Base-by-base conservation (phyloP, 2,329 filamentous ascomycete species). In the Phialophora macrospora region DNA sequence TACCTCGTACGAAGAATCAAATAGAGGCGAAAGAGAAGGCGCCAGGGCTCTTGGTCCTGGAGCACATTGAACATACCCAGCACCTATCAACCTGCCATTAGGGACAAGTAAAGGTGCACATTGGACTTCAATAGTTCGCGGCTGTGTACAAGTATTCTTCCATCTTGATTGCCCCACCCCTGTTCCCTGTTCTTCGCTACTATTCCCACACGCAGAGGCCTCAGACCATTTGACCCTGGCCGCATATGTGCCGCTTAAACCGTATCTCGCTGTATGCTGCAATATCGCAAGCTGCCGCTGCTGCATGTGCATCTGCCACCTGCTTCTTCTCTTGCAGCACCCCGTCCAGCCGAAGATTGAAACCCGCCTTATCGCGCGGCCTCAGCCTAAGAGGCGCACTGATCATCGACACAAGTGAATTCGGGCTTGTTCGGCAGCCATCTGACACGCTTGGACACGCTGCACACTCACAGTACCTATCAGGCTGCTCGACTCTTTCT, bases 181-280 rank as follows among this genome's bases (percentile, higher is more conserved):
- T 51, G 48, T 22, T 51, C 48, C 48, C 20, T 51, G 48, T 51
- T 44, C 38, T 44, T n/a, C 38, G 38, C 22, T 49, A 24, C 4
- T 51, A n/a, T 26, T 12, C 48, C 14, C 48, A 22, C 9, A 8
- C 2, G 17, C 26, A 11, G 22, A 24, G 12, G 22, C 26, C 22
- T 30, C 24, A 55, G 52, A 55, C 28, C 24, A 12, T 30, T 20
- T 24, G 17, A 60, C 58, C 58, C 58, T 52, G 46, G 58, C 34
- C 58, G 58, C 58, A 60, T 52, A 52, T 41, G 46, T 52, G 48
- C 58, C 58, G 58, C 48, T 51, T 54, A 59, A 67, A 67, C 60
- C 61, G 61, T 64, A 67, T 67, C 64, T 67, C 48, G 60, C 64
- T 63, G 30, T 26, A 20, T 60, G 48, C 58, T 60, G 58, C 58